These are phyloP conservation scores for Suillus fuscotomentosus DNA, from an alignment of 768 basidiomycete species.

Conservation along the genomic window DNA sequence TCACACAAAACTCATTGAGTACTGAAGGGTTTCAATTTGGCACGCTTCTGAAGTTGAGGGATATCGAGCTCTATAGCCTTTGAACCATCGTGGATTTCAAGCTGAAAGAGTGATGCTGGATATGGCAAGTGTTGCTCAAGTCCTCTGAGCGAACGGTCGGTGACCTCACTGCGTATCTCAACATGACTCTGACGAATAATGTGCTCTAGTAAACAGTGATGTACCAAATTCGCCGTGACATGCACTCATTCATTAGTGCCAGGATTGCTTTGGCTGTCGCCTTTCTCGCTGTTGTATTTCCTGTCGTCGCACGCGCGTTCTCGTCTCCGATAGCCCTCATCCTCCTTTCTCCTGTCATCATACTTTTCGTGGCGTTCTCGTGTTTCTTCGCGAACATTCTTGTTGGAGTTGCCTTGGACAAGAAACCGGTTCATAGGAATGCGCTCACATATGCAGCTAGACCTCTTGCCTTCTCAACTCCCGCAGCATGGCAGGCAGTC, in stretches of 20 bases:
- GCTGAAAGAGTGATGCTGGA: not conserved
- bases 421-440: slow-evolving; percentile 27
- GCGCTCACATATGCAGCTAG: slow-evolving; percentile 58
- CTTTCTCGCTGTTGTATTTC: slow-evolving; percentile 55
- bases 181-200: not conserved
- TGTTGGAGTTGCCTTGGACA: slow-evolving; percentile 60
- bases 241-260: slow-evolving; percentile 43
- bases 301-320: slow-evolving; percentile 50
- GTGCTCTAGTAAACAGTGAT: not conserved
- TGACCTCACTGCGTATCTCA: not conserved
- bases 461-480: slow-evolving; percentile 84
- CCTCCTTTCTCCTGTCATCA: slow-evolving; percentile 60
- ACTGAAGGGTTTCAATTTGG: not conserved
- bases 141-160: not conserved
- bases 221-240: slow-evolving; percentile 17
- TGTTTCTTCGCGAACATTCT: slow-evolving; percentile 56
- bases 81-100: not conserved
- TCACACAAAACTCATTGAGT: not conserved
- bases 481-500: slow-evolving; percentile 93
- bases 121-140: not conserved
- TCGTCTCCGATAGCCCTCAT: slow-evolving; percentile 68
- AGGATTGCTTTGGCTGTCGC: slow-evolving; percentile 57
- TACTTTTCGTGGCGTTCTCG: slow-evolving; percentile 45
- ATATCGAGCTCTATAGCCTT: not conserved
- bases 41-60: too few relatives aligned